A percentile compares a stretch with the other conserved stretches of the same genome.
Conservation (phyloP, 805 yeast genomes). For the Candida quercuum region DNA sequence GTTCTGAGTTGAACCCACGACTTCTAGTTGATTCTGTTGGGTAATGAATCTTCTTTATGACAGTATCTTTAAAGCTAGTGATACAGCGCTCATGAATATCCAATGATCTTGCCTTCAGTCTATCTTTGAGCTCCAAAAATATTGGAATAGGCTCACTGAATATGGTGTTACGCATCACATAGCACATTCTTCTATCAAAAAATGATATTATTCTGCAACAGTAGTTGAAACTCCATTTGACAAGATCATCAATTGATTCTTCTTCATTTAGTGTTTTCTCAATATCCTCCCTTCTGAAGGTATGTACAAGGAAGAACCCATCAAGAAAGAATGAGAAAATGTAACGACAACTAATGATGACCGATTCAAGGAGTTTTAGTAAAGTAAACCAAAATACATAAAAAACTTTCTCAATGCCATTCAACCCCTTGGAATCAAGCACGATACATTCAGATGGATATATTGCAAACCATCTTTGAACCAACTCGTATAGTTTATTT, state of each 20-base stretch:
- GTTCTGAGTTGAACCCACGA: too few species aligned
- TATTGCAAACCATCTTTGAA: background rate
- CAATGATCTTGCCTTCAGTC: constrained; percentile 1
- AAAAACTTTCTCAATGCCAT: background rate
- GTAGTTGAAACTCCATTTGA: background rate
- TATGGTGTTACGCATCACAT: background rate
- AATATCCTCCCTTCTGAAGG: background rate
- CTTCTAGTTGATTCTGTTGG: constrained; percentile 1
- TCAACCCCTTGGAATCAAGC: background rate
- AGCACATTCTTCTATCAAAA: constrained; percentile 1
- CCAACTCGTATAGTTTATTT: background rate
- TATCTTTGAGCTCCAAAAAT: background rate
- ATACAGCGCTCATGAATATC: constrained; percentile 2
- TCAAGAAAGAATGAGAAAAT: constrained; percentile 1
- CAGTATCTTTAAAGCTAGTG: background rate
- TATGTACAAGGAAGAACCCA: background rate
- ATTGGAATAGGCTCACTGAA: constrained; percentile 1
- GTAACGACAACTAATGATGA: background rate
- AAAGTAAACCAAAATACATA: constrained; percentile 1
- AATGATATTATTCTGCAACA: background rate
- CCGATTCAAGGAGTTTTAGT: background rate
- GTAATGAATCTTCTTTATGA: constrained; percentile 1
- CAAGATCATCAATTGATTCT: too few species aligned
- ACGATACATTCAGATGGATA: constrained; percentile 1
- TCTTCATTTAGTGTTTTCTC: background rate